These are phyloP conservation scores for Zizania latifolia DNA, from an alignment of 176 grass and related monocot genomes.

Conservation along the genomic window DNA sequence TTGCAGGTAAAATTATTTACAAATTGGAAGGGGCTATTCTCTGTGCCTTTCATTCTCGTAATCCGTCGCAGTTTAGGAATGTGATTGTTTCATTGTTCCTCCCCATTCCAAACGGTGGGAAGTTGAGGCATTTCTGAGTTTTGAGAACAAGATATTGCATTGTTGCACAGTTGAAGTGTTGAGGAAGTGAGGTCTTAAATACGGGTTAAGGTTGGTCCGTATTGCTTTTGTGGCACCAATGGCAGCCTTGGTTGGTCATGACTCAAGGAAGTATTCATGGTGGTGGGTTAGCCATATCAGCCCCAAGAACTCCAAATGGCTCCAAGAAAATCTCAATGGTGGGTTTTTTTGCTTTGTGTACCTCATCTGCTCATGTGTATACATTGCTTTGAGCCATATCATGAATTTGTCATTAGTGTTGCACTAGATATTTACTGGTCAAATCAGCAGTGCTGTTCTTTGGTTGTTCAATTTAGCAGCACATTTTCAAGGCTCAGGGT, in stretches of 20 bases:
- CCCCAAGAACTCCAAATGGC: conserved; percentile 96
- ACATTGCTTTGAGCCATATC: neutral
- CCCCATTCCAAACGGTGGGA: neutral
- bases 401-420: neutral
- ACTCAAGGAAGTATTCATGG: conserved; percentile 63
- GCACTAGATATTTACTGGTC: neutral
- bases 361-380: neutral
- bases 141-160: neutral
- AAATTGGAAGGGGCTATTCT: neutral
- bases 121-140: neutral
- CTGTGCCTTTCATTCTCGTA: neutral
- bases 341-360: conserved; percentile 16
- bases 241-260: conserved; percentile 36
- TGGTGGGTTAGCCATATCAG: conserved; percentile 88
- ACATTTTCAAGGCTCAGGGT: conserved; percentile 4
- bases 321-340: conserved; percentile 82
- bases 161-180: neutral
- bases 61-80: neutral
- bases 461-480: neutral
- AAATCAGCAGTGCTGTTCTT: too few species aligned
- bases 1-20: conserved; percentile 7
- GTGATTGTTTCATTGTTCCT: neutral
- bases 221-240: conserved; percentile 33
- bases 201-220: neutral
- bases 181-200: conserved; percentile 9